Evolutionary conservation across 495 filamentous ascomycete species (phyloP).

Genomic region (Bacidia gigantensis): DNA sequence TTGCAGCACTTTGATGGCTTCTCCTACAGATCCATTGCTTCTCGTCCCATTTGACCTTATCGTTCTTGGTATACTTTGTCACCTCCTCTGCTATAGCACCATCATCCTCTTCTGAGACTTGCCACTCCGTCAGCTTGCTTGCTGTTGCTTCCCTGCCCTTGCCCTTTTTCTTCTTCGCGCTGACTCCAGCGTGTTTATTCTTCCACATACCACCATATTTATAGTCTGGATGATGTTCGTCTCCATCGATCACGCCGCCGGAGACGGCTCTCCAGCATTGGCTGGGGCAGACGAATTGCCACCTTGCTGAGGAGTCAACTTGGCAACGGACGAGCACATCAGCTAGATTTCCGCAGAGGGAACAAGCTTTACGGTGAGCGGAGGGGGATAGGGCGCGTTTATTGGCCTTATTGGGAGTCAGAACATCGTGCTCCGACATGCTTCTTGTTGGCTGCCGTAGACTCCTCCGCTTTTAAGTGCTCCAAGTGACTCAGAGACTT

Average conservation of each 20-base stretch:
- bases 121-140: not conserved
- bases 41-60: constrained; percentile 4
- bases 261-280: constrained; percentile 16
- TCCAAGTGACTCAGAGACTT: too few relatives aligned
- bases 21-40: constrained; percentile 11
- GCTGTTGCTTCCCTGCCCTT: not conserved
- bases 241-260: constrained; percentile 12
- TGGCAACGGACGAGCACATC: constrained; percentile 17
- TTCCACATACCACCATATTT: constrained; percentile 20
- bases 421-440: not conserved
- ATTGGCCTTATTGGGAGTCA: not conserved
- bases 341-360: constrained; percentile 9
- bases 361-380: constrained; percentile 15
- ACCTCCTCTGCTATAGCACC: not conserved
- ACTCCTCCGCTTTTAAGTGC: too few relatives aligned
- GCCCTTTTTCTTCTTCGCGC: constrained; percentile 12
- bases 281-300: constrained; percentile 18
- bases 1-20: constrained; percentile 10
- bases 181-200: constrained; percentile 14
- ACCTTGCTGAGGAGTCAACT: constrained; percentile 9
- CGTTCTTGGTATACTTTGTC: constrained; percentile 3
- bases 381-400: constrained; percentile 10
- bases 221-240: constrained; percentile 11
- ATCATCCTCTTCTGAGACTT: not conserved
- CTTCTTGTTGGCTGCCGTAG: not conserved